Conservation (phyloP, 1,139 yeast species). For the Suhomyces bokatorum region DNA sequence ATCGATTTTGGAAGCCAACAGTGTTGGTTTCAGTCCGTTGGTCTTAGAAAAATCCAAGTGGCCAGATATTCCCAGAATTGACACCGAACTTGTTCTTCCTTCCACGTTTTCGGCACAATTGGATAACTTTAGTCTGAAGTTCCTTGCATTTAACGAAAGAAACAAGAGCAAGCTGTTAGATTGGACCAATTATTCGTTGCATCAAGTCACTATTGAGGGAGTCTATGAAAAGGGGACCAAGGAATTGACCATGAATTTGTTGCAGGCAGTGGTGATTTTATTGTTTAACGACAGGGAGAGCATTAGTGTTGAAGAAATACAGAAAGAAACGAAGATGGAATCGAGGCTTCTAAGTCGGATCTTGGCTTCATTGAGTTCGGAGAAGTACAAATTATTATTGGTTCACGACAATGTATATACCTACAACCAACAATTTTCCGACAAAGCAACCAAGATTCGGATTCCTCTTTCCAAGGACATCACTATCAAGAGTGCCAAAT, state of each 20-base stretch:
- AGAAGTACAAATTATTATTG: slow-evolving; percentile 30
- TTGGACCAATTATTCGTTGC: slow-evolving; percentile 29
- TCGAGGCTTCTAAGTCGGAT: slow-evolving; percentile 27
- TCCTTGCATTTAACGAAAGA: slow-evolving; percentile 15
- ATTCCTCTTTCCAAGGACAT: slow-evolving; percentile 35
- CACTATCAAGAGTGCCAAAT: neutral
- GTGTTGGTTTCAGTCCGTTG: slow-evolving; percentile 33
- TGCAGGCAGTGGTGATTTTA: slow-evolving; percentile 39
- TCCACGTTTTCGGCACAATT: slow-evolving; percentile 9
- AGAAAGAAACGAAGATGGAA: slow-evolving; percentile 28
- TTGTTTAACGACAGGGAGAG: slow-evolving; percentile 28
- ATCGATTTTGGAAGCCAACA: slow-evolving; percentile 11
- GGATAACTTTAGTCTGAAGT: slow-evolving; percentile 15
- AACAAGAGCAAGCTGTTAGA: slow-evolving; percentile 21
- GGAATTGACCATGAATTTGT: slow-evolving; percentile 37
- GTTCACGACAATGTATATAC: slow-evolving; percentile 13
- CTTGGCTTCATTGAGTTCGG: slow-evolving; percentile 31
- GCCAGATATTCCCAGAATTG: slow-evolving; percentile 43
- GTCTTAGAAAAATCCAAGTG: slow-evolving; percentile 39
- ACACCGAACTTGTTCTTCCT: slow-evolving; percentile 17
- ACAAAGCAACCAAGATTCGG: slow-evolving; percentile 30
- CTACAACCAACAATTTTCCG: slow-evolving; percentile 31
- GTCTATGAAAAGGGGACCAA: slow-evolving; percentile 33
- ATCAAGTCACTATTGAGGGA: slow-evolving; percentile 34
- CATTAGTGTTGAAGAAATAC: slow-evolving; percentile 23